Percentiles rank a stretch among this genome's conserved stretches.
Conservation (phyloP, 352 stramenopile species). For the Thraustotheca clavata region DNA sequence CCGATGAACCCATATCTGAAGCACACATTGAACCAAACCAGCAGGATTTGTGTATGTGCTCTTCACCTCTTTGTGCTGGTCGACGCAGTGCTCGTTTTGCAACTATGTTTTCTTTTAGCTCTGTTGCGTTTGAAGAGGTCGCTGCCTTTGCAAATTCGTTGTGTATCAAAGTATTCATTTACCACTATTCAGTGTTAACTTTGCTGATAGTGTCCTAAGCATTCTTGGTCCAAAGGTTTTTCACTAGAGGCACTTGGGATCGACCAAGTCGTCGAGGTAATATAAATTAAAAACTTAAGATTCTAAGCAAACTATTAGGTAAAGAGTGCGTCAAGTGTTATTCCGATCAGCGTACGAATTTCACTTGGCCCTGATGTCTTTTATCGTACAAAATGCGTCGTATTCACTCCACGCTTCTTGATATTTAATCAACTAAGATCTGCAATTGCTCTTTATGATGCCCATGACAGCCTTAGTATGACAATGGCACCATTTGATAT, state of each 20-base stretch:
- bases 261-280: constrained; percentile 19
- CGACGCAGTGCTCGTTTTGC: not conserved
- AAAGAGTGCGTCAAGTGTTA: constrained; percentile 4
- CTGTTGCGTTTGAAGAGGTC: constrained; percentile 8
- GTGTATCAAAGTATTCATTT: constrained; percentile 15
- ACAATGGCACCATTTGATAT: not conserved
- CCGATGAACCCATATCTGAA: not conserved
- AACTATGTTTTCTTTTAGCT: constrained; percentile 20
- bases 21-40: not conserved
- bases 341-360: constrained; percentile 2
- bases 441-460: constrained; percentile 11
- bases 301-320: too few species aligned
- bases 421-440: constrained; percentile 7
- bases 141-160: constrained; percentile 11
- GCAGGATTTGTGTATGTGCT: not conserved
- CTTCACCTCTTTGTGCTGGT: not conserved
- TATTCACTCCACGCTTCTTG: constrained; percentile 13
- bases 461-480: not conserved
- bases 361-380: constrained; percentile 1
- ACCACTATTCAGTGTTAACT: not conserved
- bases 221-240: constrained; percentile 15
- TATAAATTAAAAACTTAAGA: too few species aligned
- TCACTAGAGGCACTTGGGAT: constrained; percentile 15
- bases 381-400: constrained; percentile 18
- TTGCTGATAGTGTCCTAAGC: constrained; percentile 14